A percentile compares a stretch with the other conserved stretches of the same genome.
phyloP scores from a whole-genome alignment of 768 basidiomycete species.

The Austroboletus eburneus region DNA sequence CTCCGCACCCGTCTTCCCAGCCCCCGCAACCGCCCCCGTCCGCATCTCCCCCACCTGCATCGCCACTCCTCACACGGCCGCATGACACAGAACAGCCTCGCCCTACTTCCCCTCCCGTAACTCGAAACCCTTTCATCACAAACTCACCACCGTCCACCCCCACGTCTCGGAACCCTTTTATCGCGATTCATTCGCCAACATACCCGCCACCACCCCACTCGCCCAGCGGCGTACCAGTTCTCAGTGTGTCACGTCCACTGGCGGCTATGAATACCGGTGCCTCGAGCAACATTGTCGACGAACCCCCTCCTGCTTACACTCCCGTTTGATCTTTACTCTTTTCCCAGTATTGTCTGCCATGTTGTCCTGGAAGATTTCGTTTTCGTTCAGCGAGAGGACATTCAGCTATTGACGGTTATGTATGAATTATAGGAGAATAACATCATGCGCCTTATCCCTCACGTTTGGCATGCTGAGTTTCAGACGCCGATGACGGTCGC shows the following conservation, averaged over 20 bases:
- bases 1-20: neutral
- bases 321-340: constrained; percentile 5
- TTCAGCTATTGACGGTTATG: neutral
- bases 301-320: constrained; percentile 29
- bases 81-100: neutral
- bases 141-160: too few species aligned
- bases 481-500: too few species aligned
- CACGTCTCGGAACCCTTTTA: neutral
- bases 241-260: constrained; percentile 1
- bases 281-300: constrained; percentile 3
- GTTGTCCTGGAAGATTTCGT: neutral
- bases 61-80: too few species aligned
- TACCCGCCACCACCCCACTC: neutral
- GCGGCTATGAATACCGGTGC: constrained; percentile 12
- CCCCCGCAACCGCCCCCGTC: too few species aligned
- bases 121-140: too few species aligned
- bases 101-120: neutral
- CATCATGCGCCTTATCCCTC: neutral
- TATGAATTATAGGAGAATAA: constrained; percentile 4
- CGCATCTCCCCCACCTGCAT: too few species aligned
- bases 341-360: neutral
- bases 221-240: neutral
- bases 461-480: too few species aligned
- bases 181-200: neutral
- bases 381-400: neutral